phyloP scores from a whole-genome alignment of 495 filamentous ascomycete genomes.

The Schizothecium vesticola region DNA sequence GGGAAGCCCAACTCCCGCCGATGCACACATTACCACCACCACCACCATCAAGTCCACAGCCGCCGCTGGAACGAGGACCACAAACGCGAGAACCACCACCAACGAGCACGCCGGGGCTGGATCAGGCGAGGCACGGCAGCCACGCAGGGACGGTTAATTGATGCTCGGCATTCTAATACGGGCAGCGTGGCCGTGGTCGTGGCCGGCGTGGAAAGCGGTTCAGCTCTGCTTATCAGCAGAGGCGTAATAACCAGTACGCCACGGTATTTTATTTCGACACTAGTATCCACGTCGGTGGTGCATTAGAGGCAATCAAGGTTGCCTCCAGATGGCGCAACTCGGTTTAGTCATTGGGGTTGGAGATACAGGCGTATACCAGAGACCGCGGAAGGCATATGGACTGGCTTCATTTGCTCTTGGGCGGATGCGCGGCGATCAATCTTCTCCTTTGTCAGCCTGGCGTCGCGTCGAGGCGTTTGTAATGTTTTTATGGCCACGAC shows the following conservation, averaged over 20 bases:
- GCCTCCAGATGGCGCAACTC: neutral
- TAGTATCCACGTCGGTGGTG: neutral
- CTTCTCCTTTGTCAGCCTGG: neutral
- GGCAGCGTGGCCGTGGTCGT: neutral
- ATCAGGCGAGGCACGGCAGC: conserved; percentile 10
- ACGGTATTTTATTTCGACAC: neutral
- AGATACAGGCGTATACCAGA: neutral
- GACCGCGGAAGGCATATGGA: neutral
- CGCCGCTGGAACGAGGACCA: conserved; percentile 1
- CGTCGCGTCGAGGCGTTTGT: neutral
- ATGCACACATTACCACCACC: conserved; percentile 11
- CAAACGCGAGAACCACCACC: conserved; percentile 12
- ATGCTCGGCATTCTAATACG: neutral
- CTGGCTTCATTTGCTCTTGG: neutral
- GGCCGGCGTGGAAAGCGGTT: neutral
- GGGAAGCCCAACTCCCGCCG: neutral
- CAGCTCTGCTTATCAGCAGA: conserved; percentile 3
- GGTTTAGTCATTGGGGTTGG: neutral
- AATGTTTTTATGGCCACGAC: neutral
- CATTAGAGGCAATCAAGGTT: neutral
- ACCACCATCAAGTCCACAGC: conserved; percentile 16
- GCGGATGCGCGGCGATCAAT: neutral
- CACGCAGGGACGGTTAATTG: conserved; percentile 9
- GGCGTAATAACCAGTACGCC: neutral
- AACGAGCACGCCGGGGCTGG: conserved; percentile 3